Conservation (phyloP, 768 basidiomycete genomes). For the Mycena vitilis region DNA sequence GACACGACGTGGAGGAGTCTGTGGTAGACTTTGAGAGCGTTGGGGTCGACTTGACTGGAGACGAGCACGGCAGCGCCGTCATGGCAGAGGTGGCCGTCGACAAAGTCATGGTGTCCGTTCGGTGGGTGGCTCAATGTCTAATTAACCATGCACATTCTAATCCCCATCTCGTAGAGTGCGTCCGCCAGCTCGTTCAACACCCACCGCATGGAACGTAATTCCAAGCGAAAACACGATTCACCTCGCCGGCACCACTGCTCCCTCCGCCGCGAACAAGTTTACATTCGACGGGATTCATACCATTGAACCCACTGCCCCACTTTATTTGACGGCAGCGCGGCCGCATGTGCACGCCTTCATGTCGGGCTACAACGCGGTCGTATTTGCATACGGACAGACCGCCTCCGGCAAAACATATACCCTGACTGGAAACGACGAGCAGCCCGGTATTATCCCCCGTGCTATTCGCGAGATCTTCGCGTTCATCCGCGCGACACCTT, state of each 20-base stretch:
- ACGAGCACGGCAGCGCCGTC: constrained; percentile 29
- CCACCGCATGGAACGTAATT: constrained; percentile 68
- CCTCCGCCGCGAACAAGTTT: constrained; percentile 60
- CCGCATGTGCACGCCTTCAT: constrained; percentile 91
- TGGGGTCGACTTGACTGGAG: constrained; percentile 73
- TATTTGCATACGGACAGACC: constrained; percentile 96
- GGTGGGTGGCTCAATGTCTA: constrained; percentile 54
- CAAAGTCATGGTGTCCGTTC: constrained; percentile 88
- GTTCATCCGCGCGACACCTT: constrained; percentile 79
- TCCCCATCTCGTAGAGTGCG: constrained; percentile 62
- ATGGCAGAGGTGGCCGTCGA: constrained; percentile 77
- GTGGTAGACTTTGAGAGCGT: constrained; percentile 82
- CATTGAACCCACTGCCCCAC: constrained; percentile 81
- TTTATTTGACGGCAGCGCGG: constrained; percentile 80
- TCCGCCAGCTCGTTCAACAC: constrained; percentile 56
- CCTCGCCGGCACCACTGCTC: constrained; percentile 55
- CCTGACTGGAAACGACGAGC: constrained; percentile 78
- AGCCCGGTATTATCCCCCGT: constrained; percentile 95
- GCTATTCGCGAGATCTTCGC: constrained; percentile 93
- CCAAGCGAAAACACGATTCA: constrained; percentile 62
- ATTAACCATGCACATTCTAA: constrained; percentile 14
- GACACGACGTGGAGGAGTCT: constrained; percentile 65
- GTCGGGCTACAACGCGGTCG: constrained; percentile 96
- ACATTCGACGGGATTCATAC: constrained; percentile 83
- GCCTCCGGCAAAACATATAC: constrained; percentile 71